Percentiles rank a stretch among this genome's conserved stretches.
These are phyloP conservation scores for Thermoascus crustaceus DNA, from an alignment of 2,329 filamentous ascomycete species.

Conservation along the genomic window DNA sequence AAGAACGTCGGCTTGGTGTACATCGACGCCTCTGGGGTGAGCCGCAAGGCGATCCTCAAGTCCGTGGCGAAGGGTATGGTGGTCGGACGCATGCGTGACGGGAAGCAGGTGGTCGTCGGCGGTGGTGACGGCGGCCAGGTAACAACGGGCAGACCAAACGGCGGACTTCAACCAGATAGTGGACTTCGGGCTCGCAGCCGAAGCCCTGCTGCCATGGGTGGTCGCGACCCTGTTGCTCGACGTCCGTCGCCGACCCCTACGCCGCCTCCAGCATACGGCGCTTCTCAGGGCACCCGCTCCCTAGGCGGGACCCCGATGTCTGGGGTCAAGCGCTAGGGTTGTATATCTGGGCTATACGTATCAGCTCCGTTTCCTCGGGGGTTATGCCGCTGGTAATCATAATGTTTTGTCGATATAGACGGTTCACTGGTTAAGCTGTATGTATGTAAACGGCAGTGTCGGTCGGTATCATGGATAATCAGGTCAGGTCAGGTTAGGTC, in stretches of 20 bases:
- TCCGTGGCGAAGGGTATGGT: slow-evolving; percentile 92
- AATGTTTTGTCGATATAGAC: no score
- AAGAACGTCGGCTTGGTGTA: slow-evolving; percentile 97
- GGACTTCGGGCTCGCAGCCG: slow-evolving; percentile 4
- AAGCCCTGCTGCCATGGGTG: slow-evolving; percentile 8
- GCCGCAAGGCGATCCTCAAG: slow-evolving; percentile 80
- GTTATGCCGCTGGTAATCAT: no score
- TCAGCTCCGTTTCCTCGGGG: no score
- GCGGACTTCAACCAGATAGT: slow-evolving; percentile 1
- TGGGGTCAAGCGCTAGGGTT: slow-evolving; percentile 27
- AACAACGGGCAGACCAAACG: slow-evolving; percentile 9
- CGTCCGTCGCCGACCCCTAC: slow-evolving; percentile 27
- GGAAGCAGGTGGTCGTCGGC: slow-evolving; percentile 41
- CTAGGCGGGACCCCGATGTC: slow-evolving; percentile 24
- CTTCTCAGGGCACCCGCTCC: slow-evolving; percentile 26
- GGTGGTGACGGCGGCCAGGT: slow-evolving; percentile 38
- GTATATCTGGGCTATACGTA: no score
- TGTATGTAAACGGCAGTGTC: no score
- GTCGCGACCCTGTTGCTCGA: slow-evolving; percentile 17
- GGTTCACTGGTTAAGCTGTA: no score
- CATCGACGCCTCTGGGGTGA: slow-evolving; percentile 91
- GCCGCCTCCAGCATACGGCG: slow-evolving; percentile 35
- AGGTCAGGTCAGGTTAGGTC: no score
- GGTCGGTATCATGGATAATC: no score
- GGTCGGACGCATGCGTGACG: slow-evolving; percentile 42